Base-by-base conservation (phyloP, 2,329 filamentous ascomycete species). In the Fonsecaea erecta region DNA sequence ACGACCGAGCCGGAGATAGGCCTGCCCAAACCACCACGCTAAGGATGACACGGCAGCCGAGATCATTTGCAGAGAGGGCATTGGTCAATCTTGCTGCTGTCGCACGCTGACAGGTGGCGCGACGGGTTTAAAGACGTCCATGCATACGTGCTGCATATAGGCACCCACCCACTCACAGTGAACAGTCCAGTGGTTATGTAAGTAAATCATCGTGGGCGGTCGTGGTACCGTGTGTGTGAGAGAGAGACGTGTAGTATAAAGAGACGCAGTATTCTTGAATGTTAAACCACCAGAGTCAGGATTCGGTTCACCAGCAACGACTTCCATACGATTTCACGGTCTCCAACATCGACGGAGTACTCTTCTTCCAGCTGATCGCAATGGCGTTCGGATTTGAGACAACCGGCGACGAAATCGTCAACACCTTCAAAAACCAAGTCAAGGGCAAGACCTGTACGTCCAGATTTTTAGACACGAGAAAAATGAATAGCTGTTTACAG, bases 391-490 rank as follows among this genome's bases (percentile, higher is more conserved):
- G 70, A 21, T 66, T 65, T 11, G 63, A 71, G 7, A 76, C 75
- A 2, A 73, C 70, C 24, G 76, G 74, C 12, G 63, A 61, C 2
- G 72, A 77, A 24, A 74, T 77, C 18, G 72, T 73, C 3, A 60
- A 71, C 6, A 67, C 63, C 24, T 78, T 78, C 68, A 66, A 72
- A 9, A 70, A 74, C 9, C 55, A 67, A 9, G 73, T 78, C 34
- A 70, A 70, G 55, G 68, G 73, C 18, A 75, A 72, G 63, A 77
- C 73, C 60, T 74, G 76, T 76, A 67, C 24, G 68, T 57, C 7
- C 12, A 24, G 7, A 2, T 26, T 40, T n/a, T n/a, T 9, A 14
- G 24, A 21, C 34, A 9, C n/a, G 14, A n/a, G 9, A 11, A 14
- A 7, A 12, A 18, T 30, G 6, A 35, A 26, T 52, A 24, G 57